Conservation (phyloP, 176 grass and related monocot species). For the Carex kokanica region DNA sequence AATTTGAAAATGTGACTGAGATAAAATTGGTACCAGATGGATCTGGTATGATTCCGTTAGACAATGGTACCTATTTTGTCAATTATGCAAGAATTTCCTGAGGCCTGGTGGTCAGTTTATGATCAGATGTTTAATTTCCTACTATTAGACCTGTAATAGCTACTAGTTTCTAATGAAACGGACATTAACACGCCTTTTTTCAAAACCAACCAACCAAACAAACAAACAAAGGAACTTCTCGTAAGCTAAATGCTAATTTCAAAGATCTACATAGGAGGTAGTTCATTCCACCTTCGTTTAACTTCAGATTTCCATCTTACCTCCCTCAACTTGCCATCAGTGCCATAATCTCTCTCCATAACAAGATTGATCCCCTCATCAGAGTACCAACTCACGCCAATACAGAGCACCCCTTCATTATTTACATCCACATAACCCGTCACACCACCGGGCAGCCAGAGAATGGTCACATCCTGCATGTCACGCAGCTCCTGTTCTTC, state of each 20-base stretch:
- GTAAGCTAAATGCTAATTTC: neutral
- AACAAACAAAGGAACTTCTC: constrained; percentile 22
- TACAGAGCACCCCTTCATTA: constrained; percentile 67
- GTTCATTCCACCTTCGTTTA: constrained; percentile 73
- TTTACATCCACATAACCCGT: constrained; percentile 79
- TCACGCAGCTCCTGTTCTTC: constrained; percentile 75
- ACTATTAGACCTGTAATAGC: too few species aligned
- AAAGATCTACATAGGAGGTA: constrained; percentile 18
- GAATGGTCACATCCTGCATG: constrained; percentile 71
- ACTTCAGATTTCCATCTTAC: constrained; percentile 83
- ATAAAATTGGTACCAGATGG: too few species aligned
- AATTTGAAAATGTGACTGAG: too few species aligned
- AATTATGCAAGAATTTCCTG: too few species aligned
- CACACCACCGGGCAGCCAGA: constrained; percentile 86
- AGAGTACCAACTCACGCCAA: constrained; percentile 87
- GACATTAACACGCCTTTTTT: too few species aligned
- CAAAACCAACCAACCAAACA: constrained; percentile 11
- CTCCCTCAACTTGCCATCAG: constrained; percentile 75
- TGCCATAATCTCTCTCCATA: constrained; percentile 92
- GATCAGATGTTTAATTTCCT: too few species aligned
- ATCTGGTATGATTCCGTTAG: too few species aligned
- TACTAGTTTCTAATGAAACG: too few species aligned
- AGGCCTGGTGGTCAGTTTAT: too few species aligned
- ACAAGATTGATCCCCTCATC: constrained; percentile 96
- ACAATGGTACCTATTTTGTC: too few species aligned